Evolutionary conservation across 2,329 filamentous ascomycete species (phyloP), one percentile per base, ranked within the genome.

Genomic region (Botryosphaeria dothidea): DNA sequence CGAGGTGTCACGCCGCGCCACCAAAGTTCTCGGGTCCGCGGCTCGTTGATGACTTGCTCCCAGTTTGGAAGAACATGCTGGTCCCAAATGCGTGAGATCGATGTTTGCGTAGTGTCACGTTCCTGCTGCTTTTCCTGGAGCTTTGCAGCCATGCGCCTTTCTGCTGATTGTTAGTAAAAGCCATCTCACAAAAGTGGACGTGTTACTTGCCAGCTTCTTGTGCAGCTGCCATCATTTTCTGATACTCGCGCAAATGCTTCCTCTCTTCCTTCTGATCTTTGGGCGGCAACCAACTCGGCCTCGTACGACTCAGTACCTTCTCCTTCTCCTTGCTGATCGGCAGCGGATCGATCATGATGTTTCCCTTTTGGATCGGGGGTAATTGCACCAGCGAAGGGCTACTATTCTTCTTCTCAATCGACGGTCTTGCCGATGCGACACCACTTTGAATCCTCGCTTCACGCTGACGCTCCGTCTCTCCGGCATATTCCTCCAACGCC

Each of bases 201-300:
- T 21, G 19, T n/a, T 15, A 72, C 81, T 70, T 75, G 84, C 84
- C 83, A 65, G 83, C 81, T 78, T 88, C 86, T 45, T 84, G 80
- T 29, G 86, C 84, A 49, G 83, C 68, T 80, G 86, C 71, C 89
- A 94, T 92, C 90, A 95, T 93, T 75, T 85, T 88, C 78, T 93
- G 89, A 74, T 93, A 95, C 74, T 95, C 88, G 72, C 87, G 93
- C 69, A 99, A 75, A 77, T 99, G 95, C 69, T 89, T 90, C 75
- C 87, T 91, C 80, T 99, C 95, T 77, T 99, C 95, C 62, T 91
- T 91, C 1, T 92, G 93, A 69, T 95, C 89, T 78, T 95, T 95
- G 1, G 92, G 92, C 0, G 92, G 92, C 2, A 95, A 81, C 92
- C 92, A 95, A 1, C 90, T 93, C 0, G 92, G 92, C 41, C 92